Base-by-base conservation (phyloP, 2,329 filamentous ascomycete species). In the Sordariomycetes sp. region DNA sequence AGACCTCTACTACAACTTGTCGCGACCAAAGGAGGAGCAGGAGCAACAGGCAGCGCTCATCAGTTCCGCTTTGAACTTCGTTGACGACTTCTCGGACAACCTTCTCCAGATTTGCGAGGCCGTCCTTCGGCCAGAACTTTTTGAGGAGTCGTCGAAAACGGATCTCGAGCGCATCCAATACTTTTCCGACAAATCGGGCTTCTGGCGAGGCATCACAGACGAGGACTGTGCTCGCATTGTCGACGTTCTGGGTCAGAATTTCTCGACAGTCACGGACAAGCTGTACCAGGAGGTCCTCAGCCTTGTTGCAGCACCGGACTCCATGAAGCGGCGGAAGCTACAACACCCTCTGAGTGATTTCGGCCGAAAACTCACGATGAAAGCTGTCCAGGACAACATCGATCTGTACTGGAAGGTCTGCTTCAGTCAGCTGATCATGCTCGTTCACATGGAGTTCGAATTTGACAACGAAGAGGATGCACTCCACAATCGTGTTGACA, bases 371-470 rank as follows among this genome's bases (percentile, higher is more conserved):
- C 61, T 87, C 3, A 66, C 87, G 11, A 73, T 94, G 9, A 79
- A 79, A 40, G 81, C 86, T 6, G 77, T 84, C 0, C 82, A 90
- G 49, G 87, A 96, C 50, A 81, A 75, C 10, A 72, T 92, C 6
- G 70, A 82, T 33, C 59, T 85, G 21, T 81, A 83, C 39, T 79
- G 79, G 59, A 75, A 75, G 39, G 66, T 92, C 8, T 76, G 93
- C 33, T 77, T 93, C 41, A 86, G 90, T 49, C 74, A 96, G 38
- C 64, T 96, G 3, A 70, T 92, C 3, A 69, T 98, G 6, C 68
- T 94, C 12, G 72, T 92, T 8, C 87, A 95, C 54, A 82, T 96
- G 69, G 82, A 92, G 53, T 80, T 79, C 25, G 86, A 92, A 50
- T 73, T 85, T 34, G 82, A 88, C 38, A 74, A 79, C 43, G 77